Evolutionary conservation across 768 basidiomycete species (phyloP).

Genomic region (Piloderma croceum): DNA sequence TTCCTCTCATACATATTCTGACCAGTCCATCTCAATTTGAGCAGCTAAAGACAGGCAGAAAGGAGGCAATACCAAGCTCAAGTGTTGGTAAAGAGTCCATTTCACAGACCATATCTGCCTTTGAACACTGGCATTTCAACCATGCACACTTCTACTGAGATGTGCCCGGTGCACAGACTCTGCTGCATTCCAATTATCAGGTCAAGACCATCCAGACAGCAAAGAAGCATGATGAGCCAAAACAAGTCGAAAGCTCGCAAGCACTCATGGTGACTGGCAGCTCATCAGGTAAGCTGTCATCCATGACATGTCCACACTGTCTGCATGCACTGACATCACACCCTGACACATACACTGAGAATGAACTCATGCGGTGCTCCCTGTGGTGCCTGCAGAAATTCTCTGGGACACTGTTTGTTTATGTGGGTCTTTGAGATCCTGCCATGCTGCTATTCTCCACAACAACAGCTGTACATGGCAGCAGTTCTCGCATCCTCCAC

Average conservation of each 20-base stretch:
- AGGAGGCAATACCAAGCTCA: conserved; percentile 17
- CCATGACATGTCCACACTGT: background rate
- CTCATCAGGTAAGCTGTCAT: conserved; percentile 5
- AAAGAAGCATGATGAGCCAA: conserved; percentile 14
- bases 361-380: conserved; percentile 19
- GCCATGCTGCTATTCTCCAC: conserved; percentile 26
- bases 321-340: background rate
- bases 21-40: background rate
- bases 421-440: conserved; percentile 20
- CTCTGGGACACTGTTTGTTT: conserved; percentile 5
- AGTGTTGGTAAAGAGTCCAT: conserved; percentile 22
- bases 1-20: background rate
- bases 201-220: conserved; percentile 16
- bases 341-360: conserved; percentile 22
- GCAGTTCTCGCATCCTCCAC: conserved; percentile 18
- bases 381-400: conserved; percentile 14
- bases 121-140: conserved; percentile 18
- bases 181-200: conserved; percentile 15
- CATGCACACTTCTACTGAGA: conserved; percentile 18
- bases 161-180: conserved; percentile 13
- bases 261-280: conserved; percentile 19
- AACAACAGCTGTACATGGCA: conserved; percentile 25
- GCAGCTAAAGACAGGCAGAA: conserved; percentile 7
- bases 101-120: conserved; percentile 24
- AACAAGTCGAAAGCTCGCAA: conserved; percentile 13